Percentiles rank a stretch among this genome's conserved stretches.
phyloP scores from a whole-genome alignment of 192 early-diverging fungal species.

The Phlyctochytrium arcticum region DNA sequence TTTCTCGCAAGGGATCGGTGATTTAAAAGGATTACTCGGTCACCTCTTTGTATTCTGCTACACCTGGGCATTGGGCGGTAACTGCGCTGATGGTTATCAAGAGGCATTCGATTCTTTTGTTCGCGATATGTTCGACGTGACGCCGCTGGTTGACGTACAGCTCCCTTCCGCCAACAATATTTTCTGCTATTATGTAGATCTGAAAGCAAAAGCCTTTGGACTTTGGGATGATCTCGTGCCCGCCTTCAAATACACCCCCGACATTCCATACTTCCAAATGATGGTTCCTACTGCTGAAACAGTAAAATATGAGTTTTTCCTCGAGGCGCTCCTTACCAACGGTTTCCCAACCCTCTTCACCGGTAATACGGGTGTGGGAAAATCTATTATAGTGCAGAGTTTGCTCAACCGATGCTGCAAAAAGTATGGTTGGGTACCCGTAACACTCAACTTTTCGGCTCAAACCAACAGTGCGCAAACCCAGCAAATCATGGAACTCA shows the following conservation, averaged over 20 bases:
- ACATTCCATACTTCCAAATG: constrained; percentile 61
- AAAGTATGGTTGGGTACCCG: constrained; percentile 37
- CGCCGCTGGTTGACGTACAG: constrained; percentile 40
- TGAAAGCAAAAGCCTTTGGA: constrained; percentile 43
- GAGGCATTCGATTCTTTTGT: constrained; percentile 55
- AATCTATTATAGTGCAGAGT: constrained; percentile 56
- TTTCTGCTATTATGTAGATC: constrained; percentile 49
- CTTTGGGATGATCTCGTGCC: constrained; percentile 58
- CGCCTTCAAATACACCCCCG: constrained; percentile 46
- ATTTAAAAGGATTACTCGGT: constrained; percentile 39
- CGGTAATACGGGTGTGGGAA: constrained; percentile 57
- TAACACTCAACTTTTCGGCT: constrained; percentile 55
- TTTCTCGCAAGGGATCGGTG: constrained; percentile 27
- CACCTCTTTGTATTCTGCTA: constrained; percentile 58
- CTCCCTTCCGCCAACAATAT: constrained; percentile 48
- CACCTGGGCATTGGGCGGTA: constrained; percentile 55
- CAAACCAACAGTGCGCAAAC: constrained; percentile 59
- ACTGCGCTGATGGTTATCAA: constrained; percentile 54
- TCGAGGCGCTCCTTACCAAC: constrained; percentile 44
- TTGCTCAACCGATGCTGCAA: constrained; percentile 46
- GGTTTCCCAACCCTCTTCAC: constrained; percentile 50
- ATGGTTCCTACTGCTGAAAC: constrained; percentile 60
- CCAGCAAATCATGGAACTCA: constrained; percentile 57
- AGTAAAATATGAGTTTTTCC: constrained; percentile 52
- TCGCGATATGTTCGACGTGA: constrained; percentile 44